phyloP scores from a whole-genome alignment of 352 stramenopile species.

The Aphanomyces stellatus region DNA sequence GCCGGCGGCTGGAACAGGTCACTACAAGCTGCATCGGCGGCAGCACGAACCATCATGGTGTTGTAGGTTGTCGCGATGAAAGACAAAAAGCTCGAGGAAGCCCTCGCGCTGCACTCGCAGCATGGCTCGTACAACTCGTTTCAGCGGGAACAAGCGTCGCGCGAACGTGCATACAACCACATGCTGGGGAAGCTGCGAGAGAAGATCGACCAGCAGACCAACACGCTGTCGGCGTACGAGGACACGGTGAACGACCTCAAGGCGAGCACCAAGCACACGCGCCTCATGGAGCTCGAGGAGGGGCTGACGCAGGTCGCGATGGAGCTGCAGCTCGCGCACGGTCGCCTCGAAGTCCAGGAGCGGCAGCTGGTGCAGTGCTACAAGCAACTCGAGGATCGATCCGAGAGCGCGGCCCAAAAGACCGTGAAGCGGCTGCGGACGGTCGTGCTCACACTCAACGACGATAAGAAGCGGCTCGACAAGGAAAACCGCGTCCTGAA shows the following conservation, averaged over 20 bases:
- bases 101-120: neutral
- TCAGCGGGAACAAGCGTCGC: conserved; percentile 1
- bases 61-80: conserved; percentile 19
- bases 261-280: conserved; percentile 15
- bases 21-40: neutral
- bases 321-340: neutral
- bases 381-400: conserved; percentile 20
- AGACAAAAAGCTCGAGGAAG: conserved; percentile 19
- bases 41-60: neutral
- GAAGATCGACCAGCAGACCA: conserved; percentile 12
- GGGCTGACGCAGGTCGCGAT: neutral
- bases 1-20: conserved; percentile 15
- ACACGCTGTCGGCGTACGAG: conserved; percentile 16
- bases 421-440: conserved; percentile 12
- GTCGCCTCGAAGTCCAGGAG: neutral
- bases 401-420: conserved; percentile 14
- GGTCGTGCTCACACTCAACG: conserved; percentile 13
- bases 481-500: conserved; percentile 16
- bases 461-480: conserved; percentile 19
- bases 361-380: neutral
- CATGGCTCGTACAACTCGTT: conserved; percentile 13
- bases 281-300: conserved; percentile 16
- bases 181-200: conserved; percentile 18
- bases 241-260: conserved; percentile 13
- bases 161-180: conserved; percentile 12